phyloP scores from a whole-genome alignment of 305 asterid species.

The Fraxinus platypoda region DNA sequence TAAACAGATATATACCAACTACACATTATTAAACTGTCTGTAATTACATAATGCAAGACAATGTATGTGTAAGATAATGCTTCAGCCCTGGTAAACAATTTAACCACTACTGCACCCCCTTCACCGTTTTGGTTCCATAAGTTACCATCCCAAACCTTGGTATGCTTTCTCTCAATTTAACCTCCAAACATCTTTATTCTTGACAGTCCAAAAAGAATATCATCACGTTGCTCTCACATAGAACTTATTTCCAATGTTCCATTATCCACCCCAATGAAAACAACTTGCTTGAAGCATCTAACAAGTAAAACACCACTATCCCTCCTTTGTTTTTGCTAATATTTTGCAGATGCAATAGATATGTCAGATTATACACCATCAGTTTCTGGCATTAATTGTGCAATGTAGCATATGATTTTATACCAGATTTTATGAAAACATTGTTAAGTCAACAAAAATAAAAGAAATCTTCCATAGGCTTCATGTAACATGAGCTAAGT shows the following conservation, averaged over 20 bases:
- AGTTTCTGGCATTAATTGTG: neutral
- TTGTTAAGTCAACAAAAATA: neutral
- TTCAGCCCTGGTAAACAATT: neutral
- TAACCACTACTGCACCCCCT: neutral
- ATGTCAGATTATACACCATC: neutral
- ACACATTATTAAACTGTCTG: neutral
- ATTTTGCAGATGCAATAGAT: neutral
- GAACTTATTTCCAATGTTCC: neutral
- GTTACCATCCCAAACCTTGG: neutral
- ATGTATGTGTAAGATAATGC: neutral
- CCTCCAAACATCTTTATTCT: neutral
- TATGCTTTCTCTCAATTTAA: neutral
- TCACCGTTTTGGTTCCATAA: neutral
- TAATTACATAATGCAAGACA: neutral
- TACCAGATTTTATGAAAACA: neutral
- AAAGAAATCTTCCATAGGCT: neutral
- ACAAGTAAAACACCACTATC: neutral
- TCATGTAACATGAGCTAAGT: neutral
- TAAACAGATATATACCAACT: neutral
- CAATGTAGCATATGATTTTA: neutral
- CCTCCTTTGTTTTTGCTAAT: neutral
- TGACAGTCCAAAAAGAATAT: neutral
- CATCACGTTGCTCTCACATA: neutral
- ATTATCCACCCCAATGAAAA: neutral
- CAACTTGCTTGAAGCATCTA: neutral